phyloP scores from a whole-genome alignment of 2,329 filamentous ascomycete species.

The Alternaria solani region DNA sequence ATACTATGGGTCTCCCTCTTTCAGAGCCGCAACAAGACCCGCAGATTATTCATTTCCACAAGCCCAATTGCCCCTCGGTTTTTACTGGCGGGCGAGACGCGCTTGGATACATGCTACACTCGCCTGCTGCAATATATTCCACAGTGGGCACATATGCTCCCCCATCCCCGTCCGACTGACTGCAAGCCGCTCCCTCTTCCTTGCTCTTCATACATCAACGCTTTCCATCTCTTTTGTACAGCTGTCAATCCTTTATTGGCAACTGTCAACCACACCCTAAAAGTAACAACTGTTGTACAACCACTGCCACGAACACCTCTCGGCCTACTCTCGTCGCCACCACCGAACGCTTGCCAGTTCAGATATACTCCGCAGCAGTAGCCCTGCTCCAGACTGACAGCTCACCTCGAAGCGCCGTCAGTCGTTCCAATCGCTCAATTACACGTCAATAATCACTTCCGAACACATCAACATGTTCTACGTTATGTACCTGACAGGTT shows the following conservation, averaged over 20 bases:
- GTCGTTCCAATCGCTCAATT: constrained; percentile 36
- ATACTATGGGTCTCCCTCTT: constrained; percentile 66
- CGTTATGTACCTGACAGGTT: constrained; percentile 56
- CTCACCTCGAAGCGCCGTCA: constrained; percentile 34
- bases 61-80: constrained; percentile 56
- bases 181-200: constrained; percentile 50
- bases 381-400: constrained; percentile 33
- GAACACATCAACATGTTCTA: constrained; percentile 50
- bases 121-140: constrained; percentile 53
- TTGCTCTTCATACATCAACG: constrained; percentile 47
- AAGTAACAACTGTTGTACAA: constrained; percentile 46
- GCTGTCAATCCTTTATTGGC: constrained; percentile 49
- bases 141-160: constrained; percentile 48
- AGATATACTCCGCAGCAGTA: constrained; percentile 35
- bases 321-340: constrained; percentile 40
- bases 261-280: constrained; percentile 42
- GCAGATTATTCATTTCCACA: constrained; percentile 51
- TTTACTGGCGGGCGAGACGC: constrained; percentile 61
- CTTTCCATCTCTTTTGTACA: constrained; percentile 41
- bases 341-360: constrained; percentile 47
- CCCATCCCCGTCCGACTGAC: constrained; percentile 45
- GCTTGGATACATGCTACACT: constrained; percentile 52
- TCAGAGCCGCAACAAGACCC: constrained; percentile 55
- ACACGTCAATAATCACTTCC: constrained; percentile 29
- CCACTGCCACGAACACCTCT: constrained; percentile 47